These are phyloP conservation scores for Penicillium corylophilum DNA, from an alignment of 2,329 filamentous ascomycete species.

Conservation along the genomic window DNA sequence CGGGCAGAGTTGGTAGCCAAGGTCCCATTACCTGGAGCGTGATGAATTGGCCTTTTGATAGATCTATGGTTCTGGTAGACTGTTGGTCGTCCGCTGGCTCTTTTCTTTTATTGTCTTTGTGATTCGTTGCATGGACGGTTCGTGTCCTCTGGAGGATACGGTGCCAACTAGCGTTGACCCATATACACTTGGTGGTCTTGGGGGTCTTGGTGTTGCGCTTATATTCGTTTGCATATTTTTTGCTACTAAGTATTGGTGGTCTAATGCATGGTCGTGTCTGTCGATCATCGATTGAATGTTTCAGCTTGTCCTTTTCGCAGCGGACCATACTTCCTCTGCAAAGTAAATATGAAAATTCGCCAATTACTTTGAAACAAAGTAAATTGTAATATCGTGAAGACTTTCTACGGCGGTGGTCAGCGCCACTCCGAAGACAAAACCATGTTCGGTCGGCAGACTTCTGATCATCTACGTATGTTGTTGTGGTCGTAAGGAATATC, in stretches of 20 bases:
- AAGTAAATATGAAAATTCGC: too few species aligned
- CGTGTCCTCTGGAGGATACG: background rate
- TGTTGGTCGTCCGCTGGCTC: background rate
- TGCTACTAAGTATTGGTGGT: background rate
- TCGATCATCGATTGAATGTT: too few species aligned
- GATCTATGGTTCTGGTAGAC: background rate
- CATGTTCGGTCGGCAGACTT: too few species aligned
- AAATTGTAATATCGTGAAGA: too few species aligned
- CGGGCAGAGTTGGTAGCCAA: conserved; percentile 21
- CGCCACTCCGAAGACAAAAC: too few species aligned
- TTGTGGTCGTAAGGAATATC: too few species aligned
- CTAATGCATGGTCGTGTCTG: background rate
- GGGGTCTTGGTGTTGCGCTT: background rate
- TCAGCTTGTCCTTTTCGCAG: background rate
- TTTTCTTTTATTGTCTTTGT: background rate
- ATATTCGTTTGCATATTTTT: background rate
- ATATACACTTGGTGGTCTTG: too few species aligned
- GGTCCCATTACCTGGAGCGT: conserved; percentile 14
- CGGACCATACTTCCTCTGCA: background rate
- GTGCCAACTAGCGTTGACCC: background rate
- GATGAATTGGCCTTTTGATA: background rate
- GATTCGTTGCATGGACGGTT: background rate
- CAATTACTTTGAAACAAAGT: too few species aligned
- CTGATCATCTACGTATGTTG: too few species aligned
- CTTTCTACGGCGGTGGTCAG: too few species aligned